phyloP scores from a whole-genome alignment of 1,284 basidiomycete genomes.

The Rhodofomes roseus region DNA sequence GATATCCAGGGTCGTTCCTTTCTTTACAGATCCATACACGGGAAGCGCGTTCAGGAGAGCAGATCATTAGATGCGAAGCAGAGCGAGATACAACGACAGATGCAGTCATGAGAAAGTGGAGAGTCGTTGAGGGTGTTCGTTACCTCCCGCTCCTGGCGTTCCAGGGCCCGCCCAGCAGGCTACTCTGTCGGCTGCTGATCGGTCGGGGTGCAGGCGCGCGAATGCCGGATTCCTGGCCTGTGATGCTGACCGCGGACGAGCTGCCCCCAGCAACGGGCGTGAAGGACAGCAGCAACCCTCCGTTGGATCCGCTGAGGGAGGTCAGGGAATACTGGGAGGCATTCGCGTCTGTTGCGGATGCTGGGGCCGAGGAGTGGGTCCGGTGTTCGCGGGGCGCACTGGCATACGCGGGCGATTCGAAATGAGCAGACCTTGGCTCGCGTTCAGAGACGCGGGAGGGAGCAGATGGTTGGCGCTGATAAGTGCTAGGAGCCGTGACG shows the following conservation, averaged over 20 bases:
- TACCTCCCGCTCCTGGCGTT: constrained; percentile 10
- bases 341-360: constrained; percentile 1
- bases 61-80: background rate
- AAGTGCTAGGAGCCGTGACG: background rate
- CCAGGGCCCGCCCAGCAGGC: constrained; percentile 15
- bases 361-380: background rate
- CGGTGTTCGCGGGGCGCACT: background rate
- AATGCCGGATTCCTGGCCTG: constrained; percentile 19
- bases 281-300: constrained; percentile 15
- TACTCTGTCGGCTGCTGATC: constrained; percentile 15
- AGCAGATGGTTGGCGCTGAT: background rate
- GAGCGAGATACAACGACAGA: background rate
- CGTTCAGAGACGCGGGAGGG: background rate
- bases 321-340: background rate
- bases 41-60: background rate
- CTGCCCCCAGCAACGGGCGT: constrained; percentile 9
- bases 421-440: background rate
- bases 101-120: too few species aligned
- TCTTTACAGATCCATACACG: background rate
- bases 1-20: background rate
- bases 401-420: background rate
- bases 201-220: constrained; percentile 22
- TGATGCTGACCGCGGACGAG: constrained; percentile 17
- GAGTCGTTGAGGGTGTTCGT: background rate
- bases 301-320: background rate